These are phyloP conservation scores for Linum trigynum DNA, from an alignment of 345 rosid species.

Conservation along the genomic window DNA sequence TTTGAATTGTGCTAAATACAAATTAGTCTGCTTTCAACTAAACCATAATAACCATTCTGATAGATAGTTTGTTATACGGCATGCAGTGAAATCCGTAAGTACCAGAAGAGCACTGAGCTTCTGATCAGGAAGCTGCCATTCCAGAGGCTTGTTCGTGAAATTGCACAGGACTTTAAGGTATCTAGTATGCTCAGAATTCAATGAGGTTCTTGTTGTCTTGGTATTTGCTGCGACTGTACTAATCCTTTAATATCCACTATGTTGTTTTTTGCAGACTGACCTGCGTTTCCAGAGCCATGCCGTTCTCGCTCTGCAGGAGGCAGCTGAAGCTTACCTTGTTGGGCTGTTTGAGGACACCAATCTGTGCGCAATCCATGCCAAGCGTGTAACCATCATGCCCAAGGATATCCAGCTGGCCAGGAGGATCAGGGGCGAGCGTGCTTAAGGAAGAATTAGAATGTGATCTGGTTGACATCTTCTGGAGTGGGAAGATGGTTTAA, in stretches of 20 bases:
- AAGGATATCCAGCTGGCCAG: slow-evolving; percentile 6
- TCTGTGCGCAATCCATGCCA: slow-evolving; percentile 6
- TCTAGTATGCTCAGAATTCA: neutral
- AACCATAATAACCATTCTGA: too few relatives aligned
- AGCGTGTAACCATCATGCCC: slow-evolving; percentile 4
- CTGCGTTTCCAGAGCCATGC: slow-evolving; percentile 8
- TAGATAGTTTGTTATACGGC: too few relatives aligned
- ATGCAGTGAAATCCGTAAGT: slow-evolving; percentile 5
- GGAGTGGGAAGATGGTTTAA: neutral
- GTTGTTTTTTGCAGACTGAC: neutral
- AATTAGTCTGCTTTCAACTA: neutral
- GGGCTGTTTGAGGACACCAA: slow-evolving; percentile 5
- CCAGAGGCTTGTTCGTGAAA: slow-evolving; percentile 9
- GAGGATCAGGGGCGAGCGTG: slow-evolving; percentile 1
- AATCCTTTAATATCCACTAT: too few relatives aligned
- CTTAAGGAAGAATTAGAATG: neutral
- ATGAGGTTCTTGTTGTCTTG: neutral
- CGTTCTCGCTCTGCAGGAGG: neutral
- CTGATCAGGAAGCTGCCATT: slow-evolving; percentile 3
- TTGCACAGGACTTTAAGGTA: slow-evolving; percentile 5
- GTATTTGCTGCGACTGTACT: too few relatives aligned
- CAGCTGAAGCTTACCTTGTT: neutral
- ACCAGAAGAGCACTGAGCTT: slow-evolving; percentile 4
- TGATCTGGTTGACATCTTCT: neutral
- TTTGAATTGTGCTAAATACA: neutral